A percentile compares a stretch with the other conserved stretches of the same genome.
Evolutionary conservation across 2,329 filamentous ascomycete species (phyloP).

Genomic region (Lecanoromycetidae sp.): DNA sequence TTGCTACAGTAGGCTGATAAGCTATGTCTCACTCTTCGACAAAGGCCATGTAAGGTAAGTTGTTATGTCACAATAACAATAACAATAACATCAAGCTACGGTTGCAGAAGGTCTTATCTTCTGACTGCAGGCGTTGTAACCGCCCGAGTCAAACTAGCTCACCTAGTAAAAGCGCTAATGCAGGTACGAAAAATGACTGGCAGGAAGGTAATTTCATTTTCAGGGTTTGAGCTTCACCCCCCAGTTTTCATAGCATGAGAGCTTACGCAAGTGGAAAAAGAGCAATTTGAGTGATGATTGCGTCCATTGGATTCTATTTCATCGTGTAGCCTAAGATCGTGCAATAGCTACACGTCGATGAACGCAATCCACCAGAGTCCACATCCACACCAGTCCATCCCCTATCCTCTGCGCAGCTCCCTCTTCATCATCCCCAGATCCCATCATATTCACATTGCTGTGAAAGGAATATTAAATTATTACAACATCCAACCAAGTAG

Average conservation of each 20-base stretch:
- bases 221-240: too few relatives aligned
- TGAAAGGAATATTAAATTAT: neutral
- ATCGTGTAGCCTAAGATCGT: neutral
- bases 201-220: conserved; percentile 1
- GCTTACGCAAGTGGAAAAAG: neutral
- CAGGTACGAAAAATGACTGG: neutral
- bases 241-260: too few relatives aligned
- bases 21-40: too few relatives aligned
- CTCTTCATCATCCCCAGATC: neutral
- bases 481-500: neutral
- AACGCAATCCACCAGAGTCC: neutral
- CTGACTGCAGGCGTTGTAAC: neutral
- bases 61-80: too few relatives aligned
- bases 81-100: too few relatives aligned
- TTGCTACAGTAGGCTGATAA: too few relatives aligned
- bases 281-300: neutral
- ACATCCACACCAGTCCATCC: neutral
- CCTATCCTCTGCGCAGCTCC: neutral
- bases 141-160: neutral
- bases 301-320: neutral
- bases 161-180: neutral
- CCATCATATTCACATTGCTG: neutral
- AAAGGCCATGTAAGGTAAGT: too few relatives aligned
- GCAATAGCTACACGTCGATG: neutral
- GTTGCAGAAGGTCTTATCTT: too few relatives aligned